Conservation (phyloP, 2,329 filamentous ascomycete genomes). For the Dactylonectria macrodidyma region DNA sequence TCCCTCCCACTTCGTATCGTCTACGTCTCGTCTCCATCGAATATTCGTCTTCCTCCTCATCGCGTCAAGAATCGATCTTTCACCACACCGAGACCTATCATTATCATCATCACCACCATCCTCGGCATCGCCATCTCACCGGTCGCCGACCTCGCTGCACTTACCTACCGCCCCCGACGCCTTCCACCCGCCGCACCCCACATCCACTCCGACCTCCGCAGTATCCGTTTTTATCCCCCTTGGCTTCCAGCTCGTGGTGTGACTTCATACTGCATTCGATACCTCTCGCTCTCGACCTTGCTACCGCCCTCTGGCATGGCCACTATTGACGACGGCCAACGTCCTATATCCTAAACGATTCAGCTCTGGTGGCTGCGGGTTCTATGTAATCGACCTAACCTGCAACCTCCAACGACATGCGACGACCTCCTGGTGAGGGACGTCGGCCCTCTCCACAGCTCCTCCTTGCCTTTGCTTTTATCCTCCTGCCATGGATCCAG, state of each 20-base stretch:
- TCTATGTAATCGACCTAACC: conserved; percentile 45
- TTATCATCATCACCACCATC: conserved; percentile 13
- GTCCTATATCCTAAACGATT: conserved; percentile 30
- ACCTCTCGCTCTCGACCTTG: conserved; percentile 9
- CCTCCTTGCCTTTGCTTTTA: conserved; percentile 69
- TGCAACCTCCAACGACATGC: conserved; percentile 61
- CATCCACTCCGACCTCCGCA: conserved; percentile 34
- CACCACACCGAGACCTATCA: conserved; percentile 8
- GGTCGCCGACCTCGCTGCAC: conserved; percentile 3
- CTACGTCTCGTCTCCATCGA: not conserved
- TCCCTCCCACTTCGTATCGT: conserved; percentile 25
- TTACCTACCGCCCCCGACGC: conserved; percentile 11
- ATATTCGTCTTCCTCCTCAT: conserved; percentile 7
- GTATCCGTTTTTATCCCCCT: conserved; percentile 29
- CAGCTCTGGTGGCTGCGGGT: conserved; percentile 31
- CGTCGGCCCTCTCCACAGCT: conserved; percentile 63
- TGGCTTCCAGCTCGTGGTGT: conserved; percentile 35
- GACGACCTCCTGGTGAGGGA: conserved; percentile 74
- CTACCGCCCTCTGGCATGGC: conserved; percentile 37
- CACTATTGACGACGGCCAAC: conserved; percentile 32
- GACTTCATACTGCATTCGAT: conserved; percentile 44
- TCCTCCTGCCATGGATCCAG: conserved; percentile 69
- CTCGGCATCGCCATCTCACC: not conserved
- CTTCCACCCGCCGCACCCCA: conserved; percentile 10
- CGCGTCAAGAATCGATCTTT: conserved; percentile 10